Evolutionary conservation across 192 early-diverging fungal genomes (phyloP).

Genomic region (Piromyces sp.): DNA sequence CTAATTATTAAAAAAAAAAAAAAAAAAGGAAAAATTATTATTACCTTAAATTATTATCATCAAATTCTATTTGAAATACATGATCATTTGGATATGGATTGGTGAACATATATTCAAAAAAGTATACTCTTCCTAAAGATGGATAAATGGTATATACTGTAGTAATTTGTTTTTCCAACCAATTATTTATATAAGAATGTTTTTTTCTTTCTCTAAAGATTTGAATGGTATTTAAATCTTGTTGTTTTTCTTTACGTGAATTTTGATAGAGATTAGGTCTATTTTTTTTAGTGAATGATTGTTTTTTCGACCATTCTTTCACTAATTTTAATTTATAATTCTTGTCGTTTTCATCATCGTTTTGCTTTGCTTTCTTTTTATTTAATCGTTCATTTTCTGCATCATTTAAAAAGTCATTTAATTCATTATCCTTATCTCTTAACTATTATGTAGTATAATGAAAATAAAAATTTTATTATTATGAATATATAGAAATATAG

Average conservation of each 20-base stretch:
- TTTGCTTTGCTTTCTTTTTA: background rate
- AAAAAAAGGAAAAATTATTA: background rate
- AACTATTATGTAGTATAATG: too few relatives aligned
- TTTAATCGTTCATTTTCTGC: background rate
- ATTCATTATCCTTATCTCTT: background rate
- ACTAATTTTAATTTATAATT: background rate
- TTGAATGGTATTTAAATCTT: constrained; percentile 1
- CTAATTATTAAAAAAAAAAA: background rate
- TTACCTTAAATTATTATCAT: background rate
- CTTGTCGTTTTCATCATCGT: background rate
- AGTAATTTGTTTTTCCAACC: constrained; percentile 2
- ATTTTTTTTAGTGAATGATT: background rate
- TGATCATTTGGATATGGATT: constrained; percentile 5
- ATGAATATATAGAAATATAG: too few relatives aligned
- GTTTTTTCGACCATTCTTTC: background rate
- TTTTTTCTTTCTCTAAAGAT: constrained; percentile 2
- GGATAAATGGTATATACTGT: constrained; percentile 1
- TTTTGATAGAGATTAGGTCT: background rate
- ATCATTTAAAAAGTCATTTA: background rate
- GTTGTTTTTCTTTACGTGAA: constrained; percentile 1
- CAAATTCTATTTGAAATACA: background rate
- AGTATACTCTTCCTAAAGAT: background rate
- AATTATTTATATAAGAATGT: background rate
- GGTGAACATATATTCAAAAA: constrained; percentile 2
- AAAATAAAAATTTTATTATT: too few relatives aligned